Conservation (phyloP, 1,284 basidiomycete species). For the Cutaneotrichosporon spelunceum region DNA sequence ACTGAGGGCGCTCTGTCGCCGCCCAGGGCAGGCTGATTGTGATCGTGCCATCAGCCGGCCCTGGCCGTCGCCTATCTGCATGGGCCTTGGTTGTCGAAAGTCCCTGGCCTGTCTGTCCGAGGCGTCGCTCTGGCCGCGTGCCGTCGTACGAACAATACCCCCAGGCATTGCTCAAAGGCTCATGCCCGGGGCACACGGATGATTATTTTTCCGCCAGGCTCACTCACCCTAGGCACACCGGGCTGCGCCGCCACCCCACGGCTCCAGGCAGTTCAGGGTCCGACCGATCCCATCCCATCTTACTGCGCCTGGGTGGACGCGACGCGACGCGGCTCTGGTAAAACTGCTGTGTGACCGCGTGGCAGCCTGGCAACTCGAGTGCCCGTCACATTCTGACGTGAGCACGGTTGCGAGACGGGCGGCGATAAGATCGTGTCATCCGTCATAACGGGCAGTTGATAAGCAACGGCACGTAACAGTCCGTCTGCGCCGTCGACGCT, state of each 20-base stretch:
- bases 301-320: neutral
- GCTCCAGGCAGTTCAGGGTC: neutral
- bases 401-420: neutral
- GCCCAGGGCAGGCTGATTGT: neutral
- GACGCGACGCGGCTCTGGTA: neutral
- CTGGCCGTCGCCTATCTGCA: neutral
- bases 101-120: neutral
- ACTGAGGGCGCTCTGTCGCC: neutral
- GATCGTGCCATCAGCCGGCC: conserved; percentile 3
- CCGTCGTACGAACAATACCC: neutral
- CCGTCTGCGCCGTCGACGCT: neutral
- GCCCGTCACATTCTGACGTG: neutral
- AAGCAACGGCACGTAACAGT: neutral
- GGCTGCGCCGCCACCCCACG: neutral
- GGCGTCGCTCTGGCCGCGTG: neutral
- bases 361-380: neutral
- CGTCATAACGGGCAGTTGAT: neutral
- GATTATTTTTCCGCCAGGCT: neutral
- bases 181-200: neutral
- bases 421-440: neutral
- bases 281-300: neutral
- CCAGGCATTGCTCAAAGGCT: too few species aligned
- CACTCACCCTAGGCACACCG: neutral
- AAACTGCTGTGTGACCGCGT: neutral
- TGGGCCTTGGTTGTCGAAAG: neutral